These are phyloP conservation scores for Parathielavia hyrcaniae DNA, from an alignment of 495 filamentous ascomycete genomes.

Conservation along the genomic window DNA sequence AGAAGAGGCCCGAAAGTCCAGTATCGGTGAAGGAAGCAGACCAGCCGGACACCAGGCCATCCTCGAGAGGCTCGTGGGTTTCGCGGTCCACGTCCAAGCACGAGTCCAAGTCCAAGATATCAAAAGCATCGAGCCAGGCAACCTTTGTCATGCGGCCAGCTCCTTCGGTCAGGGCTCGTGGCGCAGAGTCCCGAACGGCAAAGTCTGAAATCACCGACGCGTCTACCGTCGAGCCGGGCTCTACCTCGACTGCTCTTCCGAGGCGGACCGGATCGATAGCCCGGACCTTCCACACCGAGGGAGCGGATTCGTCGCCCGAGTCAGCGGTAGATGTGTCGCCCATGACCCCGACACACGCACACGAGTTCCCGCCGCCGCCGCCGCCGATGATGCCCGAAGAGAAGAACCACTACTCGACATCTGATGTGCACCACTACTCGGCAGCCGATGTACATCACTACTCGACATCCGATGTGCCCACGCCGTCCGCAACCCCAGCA, in stretches of 20 bases:
- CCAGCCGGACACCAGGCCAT: conserved; percentile 29
- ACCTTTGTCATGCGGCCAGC: conserved; percentile 31
- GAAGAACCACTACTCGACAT: conserved; percentile 25
- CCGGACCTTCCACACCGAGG: conserved; percentile 31
- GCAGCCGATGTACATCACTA: conserved; percentile 12
- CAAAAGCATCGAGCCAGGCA: conserved; percentile 44
- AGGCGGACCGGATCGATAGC: conserved; percentile 44
- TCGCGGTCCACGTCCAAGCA: conserved; percentile 42
- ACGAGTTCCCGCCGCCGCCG: conserved; percentile 44
- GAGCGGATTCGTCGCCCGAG: conserved; percentile 40
- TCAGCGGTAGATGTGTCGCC: conserved; percentile 52
- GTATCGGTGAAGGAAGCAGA: conserved; percentile 32
- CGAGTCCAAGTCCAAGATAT: conserved; percentile 45
- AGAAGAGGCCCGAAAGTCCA: conserved; percentile 36
- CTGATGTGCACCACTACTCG: conserved; percentile 15
- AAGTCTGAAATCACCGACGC: conserved; percentile 21
- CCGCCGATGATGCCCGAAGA: conserved; percentile 32
- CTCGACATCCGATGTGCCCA: conserved; percentile 32
- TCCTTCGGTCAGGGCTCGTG: conserved; percentile 16
- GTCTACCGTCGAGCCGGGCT: conserved; percentile 28
- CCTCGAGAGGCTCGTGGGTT: conserved; percentile 36
- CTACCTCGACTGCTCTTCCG: conserved; percentile 56
- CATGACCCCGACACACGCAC: conserved; percentile 50
- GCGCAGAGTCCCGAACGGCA: conserved; percentile 1
- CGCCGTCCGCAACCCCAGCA: conserved; percentile 35